Evolutionary conservation across 2,329 filamentous ascomycete genomes (phyloP), one percentile per base, ranked within the genome.

Genomic region (Alternaria longipes): DNA sequence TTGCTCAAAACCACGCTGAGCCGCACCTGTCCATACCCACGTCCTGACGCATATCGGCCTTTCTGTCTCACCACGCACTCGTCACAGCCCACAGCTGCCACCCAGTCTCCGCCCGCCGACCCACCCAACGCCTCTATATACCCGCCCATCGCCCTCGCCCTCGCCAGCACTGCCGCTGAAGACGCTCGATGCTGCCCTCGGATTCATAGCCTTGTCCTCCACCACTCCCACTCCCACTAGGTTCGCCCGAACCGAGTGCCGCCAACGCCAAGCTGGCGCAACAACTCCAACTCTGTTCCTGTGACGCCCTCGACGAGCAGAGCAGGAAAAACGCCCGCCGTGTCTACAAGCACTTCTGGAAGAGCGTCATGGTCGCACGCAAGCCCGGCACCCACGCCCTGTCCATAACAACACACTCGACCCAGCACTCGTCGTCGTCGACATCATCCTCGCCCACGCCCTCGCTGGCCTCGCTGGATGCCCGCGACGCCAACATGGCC

Each of bases 401-500:
- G 20, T 74, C 73, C 46, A 74, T 79, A 65, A 66, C 67, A 60
- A 74, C 77, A 7, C 72, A 74, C 32, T 79, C 77, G 8, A 73
- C 71, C 57, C 66, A 69, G 34, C 16, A n/a, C 28, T 75, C 56
- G n/a, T 50, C 76, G 28, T 78, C 78, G 16, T 16, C 16, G 4
- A 74, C 75, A 60, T 70, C 75, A 16, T 65, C 70, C 6, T 16
- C 78, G 5, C 74, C 76, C 61, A 70, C 75, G 18, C 66, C 70
- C 5, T 76, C 76, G 24, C 62, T 73, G 54, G 63, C 60, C 56
- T 73, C 74, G 36, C 69, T 68, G 41, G 73, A 78, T 50, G 82
- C 82, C 80, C 81, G 83, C 77, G 81, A 84, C 75, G 79, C 73
- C 78, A 81, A 76, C 40, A 78, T 77, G 76, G 79, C 80, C 74